phyloP scores from a whole-genome alignment of 805 yeast species.

The Sungouiozyma intestinalis region DNA sequence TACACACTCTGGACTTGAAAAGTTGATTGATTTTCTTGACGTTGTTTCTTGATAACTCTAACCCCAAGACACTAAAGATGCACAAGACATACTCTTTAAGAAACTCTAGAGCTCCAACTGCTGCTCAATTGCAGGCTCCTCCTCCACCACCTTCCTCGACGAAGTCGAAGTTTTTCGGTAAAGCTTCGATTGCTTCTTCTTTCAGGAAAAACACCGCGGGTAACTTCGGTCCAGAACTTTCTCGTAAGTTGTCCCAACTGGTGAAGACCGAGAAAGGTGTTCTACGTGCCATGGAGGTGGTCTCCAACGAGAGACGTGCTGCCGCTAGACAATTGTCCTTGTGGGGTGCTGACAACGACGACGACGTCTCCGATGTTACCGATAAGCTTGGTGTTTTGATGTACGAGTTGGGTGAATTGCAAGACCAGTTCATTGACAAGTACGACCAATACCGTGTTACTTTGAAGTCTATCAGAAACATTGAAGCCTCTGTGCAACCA shows the following conservation, averaged over 20 bases:
- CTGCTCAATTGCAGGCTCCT: conserved; percentile 68
- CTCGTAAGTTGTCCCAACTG: conserved; percentile 82
- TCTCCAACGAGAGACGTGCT: conserved; percentile 86
- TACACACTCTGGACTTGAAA: no score
- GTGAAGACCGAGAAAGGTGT: conserved; percentile 95
- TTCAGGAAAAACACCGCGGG: conserved; percentile 84
- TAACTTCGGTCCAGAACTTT: conserved; percentile 85
- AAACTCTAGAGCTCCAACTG: conserved; percentile 71
- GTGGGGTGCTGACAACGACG: conserved; percentile 98
- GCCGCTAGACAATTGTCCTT: conserved; percentile 94
- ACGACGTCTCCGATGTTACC: conserved; percentile 92
- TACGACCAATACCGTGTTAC: conserved; percentile 97
- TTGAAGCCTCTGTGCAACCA: conserved; percentile 96
- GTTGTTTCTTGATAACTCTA: no score
- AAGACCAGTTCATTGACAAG: conserved; percentile 96
- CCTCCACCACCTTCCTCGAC: conserved; percentile 76
- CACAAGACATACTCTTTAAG: conserved; percentile 80
- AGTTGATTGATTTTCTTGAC: no score
- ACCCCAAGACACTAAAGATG: no score
- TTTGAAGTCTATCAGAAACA: conserved; percentile 86
- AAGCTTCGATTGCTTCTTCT: conserved; percentile 54
- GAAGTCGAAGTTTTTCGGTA: conserved; percentile 65
- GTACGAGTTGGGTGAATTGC: conserved; percentile 94
- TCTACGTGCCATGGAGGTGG: conserved; percentile 86
- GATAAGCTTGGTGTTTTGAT: conserved; percentile 94